Base-by-base conservation (phyloP, 2,329 filamentous ascomycete species). In the Ophiostoma triangulosporum region DNA sequence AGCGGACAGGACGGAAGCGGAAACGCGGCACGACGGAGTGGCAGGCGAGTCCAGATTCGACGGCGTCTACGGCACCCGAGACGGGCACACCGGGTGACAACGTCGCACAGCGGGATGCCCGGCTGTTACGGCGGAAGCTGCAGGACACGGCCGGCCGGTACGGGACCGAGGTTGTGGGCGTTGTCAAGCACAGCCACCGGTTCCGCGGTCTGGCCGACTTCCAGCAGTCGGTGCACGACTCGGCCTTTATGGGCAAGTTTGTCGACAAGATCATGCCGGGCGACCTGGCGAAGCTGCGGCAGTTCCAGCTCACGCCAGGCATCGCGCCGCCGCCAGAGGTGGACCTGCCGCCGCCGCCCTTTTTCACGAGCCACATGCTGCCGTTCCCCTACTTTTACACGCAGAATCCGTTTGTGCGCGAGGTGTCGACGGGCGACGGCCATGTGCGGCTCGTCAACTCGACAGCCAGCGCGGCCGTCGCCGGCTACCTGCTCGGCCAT, bases 181-280 rank as follows among this genome's bases (percentile, higher is more conserved):
- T 81, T 20, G 78, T 96, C 57, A 79, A 82, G 53, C 81, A 87
- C 60, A 93, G 85, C 1, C 89, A 97, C 72, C 80, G 91, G 35
- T 98, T 94, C 67, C 80, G 91, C 64, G 83, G 77, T 31, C 74
- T 95, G 59, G 84, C 88, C 8, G 91, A 97, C 67, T 94, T 94
- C 63, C 88, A 94, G 62, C 91, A 84, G 68, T 81, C 86, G 22
- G 81, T 84, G 50, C 74, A 75, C 14, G 75, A 77, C 33, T 84
- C 83, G 46, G 70, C 77, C 0, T 87, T 94, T 65, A 80, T 89
- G 62, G 75, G 75, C 31, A 79, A 82, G 56, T 81, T 96, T 54
- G 76, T 79, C 51, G 75, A 89, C 3, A 78, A 84, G 53, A 73
- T 94, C 26, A 69, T 93, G 6, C 78, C 84, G 2, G 82, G 85